Evolutionary conservation across 2,329 filamentous ascomycete genomes (phyloP), one percentile per base, ranked within the genome.

Genomic region (Ilyonectria mors-panacis): DNA sequence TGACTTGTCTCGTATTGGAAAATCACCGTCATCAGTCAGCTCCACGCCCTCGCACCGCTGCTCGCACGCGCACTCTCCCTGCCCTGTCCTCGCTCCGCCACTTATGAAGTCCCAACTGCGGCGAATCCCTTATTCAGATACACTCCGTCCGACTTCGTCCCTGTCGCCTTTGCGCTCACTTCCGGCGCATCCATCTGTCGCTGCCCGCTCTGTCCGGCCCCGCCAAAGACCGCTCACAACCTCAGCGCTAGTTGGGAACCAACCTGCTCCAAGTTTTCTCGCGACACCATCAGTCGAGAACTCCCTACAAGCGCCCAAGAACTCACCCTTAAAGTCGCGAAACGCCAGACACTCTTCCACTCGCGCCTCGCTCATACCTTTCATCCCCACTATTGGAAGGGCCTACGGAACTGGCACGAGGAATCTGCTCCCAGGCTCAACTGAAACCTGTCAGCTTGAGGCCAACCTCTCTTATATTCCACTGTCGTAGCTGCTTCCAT

Each of bases 81-180:
- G 56, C 39, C 48, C 59, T 67, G 59, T 42, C 42, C 62, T 58
- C 19, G 59, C 62, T 56, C 47, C 53, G 47, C 47, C 51, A 73
- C 66, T 56, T 73, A 76, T 76, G 74, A 75, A 70, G 58, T 47
- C 63, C 30, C 74, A 71, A 66, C 53, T 73, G 58, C 62, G 62
- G 59, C 68, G 65, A 50, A 56, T 63, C 28, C 9, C 68, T 59
- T 71, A 62, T 57, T 58, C 65, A 68, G 51, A 60, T 68, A 70
- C 59, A 37, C 55, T 58, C 51, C 56, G 57, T 61, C 53, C 50
- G 44, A 59, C 42, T 39, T 66, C 63, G 19, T 48, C 54, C 47
- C 61, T 59, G 35, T 59, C 59, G 21, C 44, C 60, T 45, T 54
- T 48, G 54, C 63, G 68, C 63, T 64, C 54, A 45, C 59, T 63